A percentile compares a stretch with the other conserved stretches of the same genome.
phyloP scores from a whole-genome alignment of 306 rosid genomes.

The Prunus mira region DNA sequence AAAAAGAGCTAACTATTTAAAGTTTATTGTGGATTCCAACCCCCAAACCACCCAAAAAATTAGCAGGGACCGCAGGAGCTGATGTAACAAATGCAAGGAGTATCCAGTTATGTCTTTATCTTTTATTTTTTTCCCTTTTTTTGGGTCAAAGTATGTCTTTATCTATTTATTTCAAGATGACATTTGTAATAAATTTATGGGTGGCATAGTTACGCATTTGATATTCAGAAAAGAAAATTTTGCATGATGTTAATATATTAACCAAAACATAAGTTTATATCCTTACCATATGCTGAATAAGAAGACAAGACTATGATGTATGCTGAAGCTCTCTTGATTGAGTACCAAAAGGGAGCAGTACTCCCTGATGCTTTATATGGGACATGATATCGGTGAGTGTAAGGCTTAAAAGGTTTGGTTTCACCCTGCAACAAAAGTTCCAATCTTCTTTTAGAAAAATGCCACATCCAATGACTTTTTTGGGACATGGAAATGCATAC shows the following conservation, averaged over 20 bases:
- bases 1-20: neutral
- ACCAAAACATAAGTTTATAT: neutral
- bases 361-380: slow-evolving; percentile 40
- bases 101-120: neutral
- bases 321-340: slow-evolving; percentile 77
- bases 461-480: too few species aligned
- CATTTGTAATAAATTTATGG: neutral
- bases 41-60: neutral
- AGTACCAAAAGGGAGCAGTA: slow-evolving; percentile 45
- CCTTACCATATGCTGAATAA: slow-evolving; percentile 69
- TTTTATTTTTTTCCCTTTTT: neutral
- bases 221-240: neutral
- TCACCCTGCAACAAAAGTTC: slow-evolving; percentile 50
- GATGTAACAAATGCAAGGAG: neutral
- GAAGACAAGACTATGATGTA: slow-evolving; percentile 66
- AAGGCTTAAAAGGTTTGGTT: slow-evolving; percentile 63
- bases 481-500: neutral
- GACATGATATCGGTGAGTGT: slow-evolving; percentile 39
- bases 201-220: neutral
- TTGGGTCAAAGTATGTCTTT: too few species aligned
- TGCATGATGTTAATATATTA: neutral
- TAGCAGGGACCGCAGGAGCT: neutral
- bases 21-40: neutral
- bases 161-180: neutral
- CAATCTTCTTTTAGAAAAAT: neutral